A percentile compares a stretch with the other conserved stretches of the same genome.
These are phyloP conservation scores for Pholiota adiposa DNA, from an alignment of 1,284 basidiomycete genomes.

Conservation along the genomic window DNA sequence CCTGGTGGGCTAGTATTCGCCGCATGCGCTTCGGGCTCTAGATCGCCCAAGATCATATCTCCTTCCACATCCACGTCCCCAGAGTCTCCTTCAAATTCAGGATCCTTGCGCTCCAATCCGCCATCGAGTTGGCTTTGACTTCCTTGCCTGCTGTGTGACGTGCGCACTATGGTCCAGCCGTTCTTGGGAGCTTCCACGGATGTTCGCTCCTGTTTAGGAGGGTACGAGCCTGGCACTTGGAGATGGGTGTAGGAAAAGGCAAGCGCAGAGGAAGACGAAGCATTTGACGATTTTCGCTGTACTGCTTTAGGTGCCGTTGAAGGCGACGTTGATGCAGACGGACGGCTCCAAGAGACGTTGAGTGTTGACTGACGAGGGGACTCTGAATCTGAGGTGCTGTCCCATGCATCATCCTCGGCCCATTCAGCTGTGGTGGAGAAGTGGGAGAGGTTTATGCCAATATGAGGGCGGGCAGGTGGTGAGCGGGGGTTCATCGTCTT, in stretches of 20 bases:
- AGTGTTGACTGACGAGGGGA: constrained; percentile 55
- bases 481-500: constrained; percentile 63
- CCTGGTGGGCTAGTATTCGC: constrained; percentile 35
- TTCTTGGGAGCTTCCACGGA: constrained; percentile 47
- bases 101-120: constrained; percentile 34
- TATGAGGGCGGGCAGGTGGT: constrained; percentile 78
- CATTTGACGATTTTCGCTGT: constrained; percentile 47
- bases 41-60: constrained; percentile 76
- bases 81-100: constrained; percentile 34
- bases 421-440: constrained; percentile 61
- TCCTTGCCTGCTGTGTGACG: constrained; percentile 35
- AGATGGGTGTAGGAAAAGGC: constrained; percentile 85
- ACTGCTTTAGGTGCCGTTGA: constrained; percentile 62
- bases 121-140: constrained; percentile 28
- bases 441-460: constrained; percentile 61
- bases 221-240: constrained; percentile 76
- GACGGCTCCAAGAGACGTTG: constrained; percentile 50
- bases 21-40: constrained; percentile 58
- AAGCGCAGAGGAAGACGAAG: constrained; percentile 67
- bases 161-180: constrained; percentile 79
- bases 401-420: constrained; percentile 90
- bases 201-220: constrained; percentile 50
- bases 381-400: constrained; percentile 85
- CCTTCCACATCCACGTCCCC: constrained; percentile 63
- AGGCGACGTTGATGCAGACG: constrained; percentile 36